These are phyloP conservation scores for Pleomassaria siparia DNA, from an alignment of 2,329 filamentous ascomycete species.

Conservation along the genomic window DNA sequence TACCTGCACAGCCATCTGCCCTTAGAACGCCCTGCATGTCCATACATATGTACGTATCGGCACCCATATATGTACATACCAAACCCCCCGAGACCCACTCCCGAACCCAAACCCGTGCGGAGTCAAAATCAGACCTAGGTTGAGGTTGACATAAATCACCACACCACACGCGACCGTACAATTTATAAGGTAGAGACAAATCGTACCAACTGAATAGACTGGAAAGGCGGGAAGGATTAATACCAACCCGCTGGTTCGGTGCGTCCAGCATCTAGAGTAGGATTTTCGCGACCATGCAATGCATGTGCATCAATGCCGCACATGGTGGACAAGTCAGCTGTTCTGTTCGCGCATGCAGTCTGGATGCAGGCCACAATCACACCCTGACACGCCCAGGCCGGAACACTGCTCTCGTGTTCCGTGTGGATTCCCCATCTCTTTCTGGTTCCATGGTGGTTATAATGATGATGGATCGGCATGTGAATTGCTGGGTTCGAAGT, in stretches of 20 bases:
- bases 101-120: no score
- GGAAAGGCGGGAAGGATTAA: not conserved
- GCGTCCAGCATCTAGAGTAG: not conserved
- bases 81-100: not conserved
- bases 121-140: no score
- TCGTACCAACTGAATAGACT: not conserved
- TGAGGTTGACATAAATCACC: no score
- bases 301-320: not conserved
- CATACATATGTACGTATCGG: not conserved
- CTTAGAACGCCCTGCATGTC: conserved; percentile 7
- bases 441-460: not conserved
- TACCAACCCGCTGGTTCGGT: conserved; percentile 1
- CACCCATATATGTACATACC: not conserved
- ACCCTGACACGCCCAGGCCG: not conserved
- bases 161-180: no score
- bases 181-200: not conserved
- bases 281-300: not conserved
- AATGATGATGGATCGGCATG: no score
- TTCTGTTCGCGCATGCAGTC: conserved; percentile 3
- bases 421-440: not conserved
- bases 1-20: conserved; percentile 7
- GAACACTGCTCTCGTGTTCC: not conserved
- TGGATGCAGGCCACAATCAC: not conserved
- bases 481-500: no score
- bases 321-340: conserved; percentile 4